Base-by-base conservation (phyloP, 305 asterid genomes). In the Caryopteris hybrid region DNA sequence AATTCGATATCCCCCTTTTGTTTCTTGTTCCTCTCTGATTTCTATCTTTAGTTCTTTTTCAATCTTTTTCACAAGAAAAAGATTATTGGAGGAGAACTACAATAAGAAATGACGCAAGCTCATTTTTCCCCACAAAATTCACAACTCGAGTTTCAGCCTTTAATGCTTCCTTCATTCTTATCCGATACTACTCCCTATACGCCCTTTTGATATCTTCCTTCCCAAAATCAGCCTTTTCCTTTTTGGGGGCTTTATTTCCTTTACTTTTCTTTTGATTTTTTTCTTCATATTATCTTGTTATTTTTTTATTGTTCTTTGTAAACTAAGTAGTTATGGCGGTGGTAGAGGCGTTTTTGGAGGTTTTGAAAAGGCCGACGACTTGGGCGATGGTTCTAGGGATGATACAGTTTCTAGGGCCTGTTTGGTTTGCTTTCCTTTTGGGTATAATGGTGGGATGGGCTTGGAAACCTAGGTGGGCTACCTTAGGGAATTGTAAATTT, bases 381-480 rank as follows among this genome's bases (percentile, higher is more conserved):
- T 84, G 83, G 76, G 83, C 73, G 74, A 74, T 84, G 43, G 22
- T 86, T 29, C 16, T 73, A 16, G 91, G 83, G 79, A 56, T 89
- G 72, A 34, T 89, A 6, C 73, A 80, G 88, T 71, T 87, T 33
- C 39, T 91, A 48, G 92, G 83, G 69, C 89, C 95, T 48, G 83
- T 87, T 76, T 78, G 87, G 91, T 29, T 92, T 75, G 93, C 90
- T 33, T 92, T 92, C 74, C 13, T 90, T 41, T 6, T 83, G 53
- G 97, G 98, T 69, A 34, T 92, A 43, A 59, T 84, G 33, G 67
- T 83, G 12, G 97, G 98, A 20, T 90, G 98, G 98, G 86, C 74
- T 64, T 92, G 98, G 98, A 92, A 80, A 77, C 98, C 98, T 36
- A 83, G 79, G 77, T 83, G 96, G 96, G 90, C 82, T 63, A 64